Evolutionary conservation across 2,329 filamentous ascomycete species (phyloP), one percentile per base, ranked within the genome.

Genomic region (Ilyonectria robusta): DNA sequence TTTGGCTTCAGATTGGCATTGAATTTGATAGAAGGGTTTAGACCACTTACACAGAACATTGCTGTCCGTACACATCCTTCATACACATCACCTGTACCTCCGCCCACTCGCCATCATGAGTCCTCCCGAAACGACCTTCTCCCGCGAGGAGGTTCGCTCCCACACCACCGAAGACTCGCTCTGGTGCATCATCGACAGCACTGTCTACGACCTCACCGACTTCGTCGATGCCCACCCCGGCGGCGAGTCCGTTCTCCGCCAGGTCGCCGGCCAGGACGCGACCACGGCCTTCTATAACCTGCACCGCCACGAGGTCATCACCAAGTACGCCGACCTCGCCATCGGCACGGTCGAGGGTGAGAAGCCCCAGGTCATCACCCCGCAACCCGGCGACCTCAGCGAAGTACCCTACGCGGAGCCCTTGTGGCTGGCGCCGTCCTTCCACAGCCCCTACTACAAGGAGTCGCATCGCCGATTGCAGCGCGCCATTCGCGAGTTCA

Each of bases 221-320:
- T 97, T 97, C 80, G 81, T 94, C 73, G 93, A 96, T 78, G 93
- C 92, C 23, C 94, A 97, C 76, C 94, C 94, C 1, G 94, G 94
- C 73, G 94, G 94, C 75, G 90, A 91, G 75, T 90, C 92, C 48
- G 94, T 97, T 26, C 88, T 97, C 42, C 87, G 88, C 60, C 93
- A 97, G 81, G 89, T 95, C 54, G 94, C 93, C 33, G 94, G 94
- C 69, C 87, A 89, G 72, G 94, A 97, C 77, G 93, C 94, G 57
- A 97, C 94, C 2, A 84, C 87, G 40, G 92, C 92, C 63, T 97
- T 97, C 82, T 97, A 97, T 88, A 97, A 97, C 84, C 90, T 97
- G 59, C 94, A 97, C 83, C 87, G 94, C 29, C 94, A 97, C 74
- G 94, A 97, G 81, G 93, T 97, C n/a, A 87, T 97, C 11, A 84